Conservation (phyloP, 2,329 filamentous ascomycete species). For the Pyrenophora teres region DNA sequence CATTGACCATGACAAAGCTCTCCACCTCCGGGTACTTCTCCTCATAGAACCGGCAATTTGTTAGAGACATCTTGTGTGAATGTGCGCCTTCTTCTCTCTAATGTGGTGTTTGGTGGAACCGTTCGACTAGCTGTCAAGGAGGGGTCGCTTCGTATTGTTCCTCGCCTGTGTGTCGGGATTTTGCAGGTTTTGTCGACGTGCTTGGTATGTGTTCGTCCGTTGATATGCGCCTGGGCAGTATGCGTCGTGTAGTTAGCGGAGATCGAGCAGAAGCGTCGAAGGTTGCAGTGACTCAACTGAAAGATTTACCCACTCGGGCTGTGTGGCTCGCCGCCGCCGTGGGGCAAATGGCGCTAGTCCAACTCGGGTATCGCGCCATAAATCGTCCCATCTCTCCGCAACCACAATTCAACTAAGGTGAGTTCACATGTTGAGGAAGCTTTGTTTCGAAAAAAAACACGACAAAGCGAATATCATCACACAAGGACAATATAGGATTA, state of each 20-base stretch:
- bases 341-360: conserved; percentile 11
- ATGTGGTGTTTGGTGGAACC: conserved; percentile 9
- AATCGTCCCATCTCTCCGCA: background rate
- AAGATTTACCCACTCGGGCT: conserved; percentile 32
- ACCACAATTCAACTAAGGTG: background rate
- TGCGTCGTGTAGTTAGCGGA: background rate
- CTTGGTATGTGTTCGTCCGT: background rate
- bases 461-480: too few relatives aligned
- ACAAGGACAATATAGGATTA: background rate
- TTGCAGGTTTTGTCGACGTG: background rate
- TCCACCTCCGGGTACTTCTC: conserved; percentile 98
- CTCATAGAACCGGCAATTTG: conserved; percentile 96
- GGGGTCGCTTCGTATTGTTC: conserved; percentile 5
- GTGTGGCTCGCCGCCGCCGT: conserved; percentile 15
- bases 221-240: background rate
- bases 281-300: conserved; percentile 31
- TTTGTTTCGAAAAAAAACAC: background rate
- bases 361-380: conserved; percentile 1
- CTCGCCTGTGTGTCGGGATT: background rate
- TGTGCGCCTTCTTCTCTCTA: conserved; percentile 19
- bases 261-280: conserved; percentile 4
- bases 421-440: background rate
- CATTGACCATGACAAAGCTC: conserved; percentile 99
- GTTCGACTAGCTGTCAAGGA: conserved; percentile 4
- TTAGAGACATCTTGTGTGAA: conserved; percentile 78